A percentile compares a stretch with the other conserved stretches of the same genome.
phyloP scores from a whole-genome alignment of 2,329 filamentous ascomycete species.

The Colletotrichum sansevieriae region DNA sequence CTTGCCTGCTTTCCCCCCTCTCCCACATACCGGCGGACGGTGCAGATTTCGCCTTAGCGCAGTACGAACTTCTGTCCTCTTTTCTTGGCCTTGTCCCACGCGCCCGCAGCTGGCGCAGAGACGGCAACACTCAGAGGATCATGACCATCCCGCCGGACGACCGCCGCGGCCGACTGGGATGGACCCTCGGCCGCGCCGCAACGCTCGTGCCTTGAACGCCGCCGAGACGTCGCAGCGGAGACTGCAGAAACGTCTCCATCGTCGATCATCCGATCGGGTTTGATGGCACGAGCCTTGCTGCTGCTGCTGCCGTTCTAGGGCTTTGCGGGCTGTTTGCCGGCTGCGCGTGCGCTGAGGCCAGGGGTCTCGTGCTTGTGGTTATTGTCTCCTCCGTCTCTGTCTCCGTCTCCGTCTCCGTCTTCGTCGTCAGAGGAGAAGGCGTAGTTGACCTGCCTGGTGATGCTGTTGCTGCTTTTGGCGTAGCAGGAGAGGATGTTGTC shows the following conservation, averaged over 20 bases:
- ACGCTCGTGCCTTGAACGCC: background rate
- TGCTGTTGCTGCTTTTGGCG: background rate
- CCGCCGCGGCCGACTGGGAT: background rate
- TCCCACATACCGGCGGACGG: background rate
- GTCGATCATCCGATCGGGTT: background rate
- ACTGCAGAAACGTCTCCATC: background rate
- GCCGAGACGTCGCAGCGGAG: constrained; percentile 20
- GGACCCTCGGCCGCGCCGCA: constrained; percentile 15
- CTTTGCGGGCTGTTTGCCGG: constrained; percentile 29
- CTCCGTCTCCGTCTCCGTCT: background rate
- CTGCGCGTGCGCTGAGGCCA: background rate
- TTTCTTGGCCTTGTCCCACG: background rate
- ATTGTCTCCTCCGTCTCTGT: background rate
- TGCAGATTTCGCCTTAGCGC: background rate
- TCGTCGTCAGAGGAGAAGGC: constrained; percentile 17
- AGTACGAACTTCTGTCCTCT: background rate
- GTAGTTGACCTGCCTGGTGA: background rate
- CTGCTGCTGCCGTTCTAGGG: constrained; percentile 26
- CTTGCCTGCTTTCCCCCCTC: too few species aligned
- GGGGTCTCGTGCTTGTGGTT: too few species aligned
- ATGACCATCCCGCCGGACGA: constrained; percentile 4
- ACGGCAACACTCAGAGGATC: constrained; percentile 24
- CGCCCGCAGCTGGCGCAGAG: constrained; percentile 22
- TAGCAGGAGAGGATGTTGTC: constrained; percentile 32
- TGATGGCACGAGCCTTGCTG: background rate